Conservation (phyloP, 2,329 filamentous ascomycete genomes). For the Pezicula rhizophila region DNA sequence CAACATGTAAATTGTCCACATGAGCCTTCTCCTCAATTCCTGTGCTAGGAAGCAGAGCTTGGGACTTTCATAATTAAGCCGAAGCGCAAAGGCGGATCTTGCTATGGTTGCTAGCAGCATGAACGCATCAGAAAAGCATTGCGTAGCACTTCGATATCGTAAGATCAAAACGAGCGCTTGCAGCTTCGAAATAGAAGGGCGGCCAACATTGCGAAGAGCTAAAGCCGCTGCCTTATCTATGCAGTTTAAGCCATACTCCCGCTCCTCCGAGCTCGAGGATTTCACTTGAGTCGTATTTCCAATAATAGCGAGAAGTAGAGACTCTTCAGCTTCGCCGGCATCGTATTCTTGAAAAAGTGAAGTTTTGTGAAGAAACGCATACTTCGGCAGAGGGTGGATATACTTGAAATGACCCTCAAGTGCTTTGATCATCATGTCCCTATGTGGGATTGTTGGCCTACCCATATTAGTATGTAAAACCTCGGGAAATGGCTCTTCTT, state of each 20-base stretch:
- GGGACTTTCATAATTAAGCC: slow-evolving; percentile 1
- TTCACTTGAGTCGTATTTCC: neutral
- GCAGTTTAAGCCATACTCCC: neutral
- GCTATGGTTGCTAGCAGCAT: neutral
- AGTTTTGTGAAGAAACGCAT: neutral
- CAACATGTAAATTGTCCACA: slow-evolving; percentile 1
- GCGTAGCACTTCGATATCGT: neutral
- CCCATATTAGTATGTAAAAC: neutral
- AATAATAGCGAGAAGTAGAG: neutral
- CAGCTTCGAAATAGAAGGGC: neutral
- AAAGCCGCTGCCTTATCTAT: neutral
- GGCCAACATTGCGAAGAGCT: neutral
- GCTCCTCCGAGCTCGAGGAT: neutral
- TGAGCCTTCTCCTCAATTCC: neutral
- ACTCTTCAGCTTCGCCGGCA: neutral
- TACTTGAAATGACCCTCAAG: neutral
- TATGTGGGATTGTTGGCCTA: neutral
- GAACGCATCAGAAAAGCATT: neutral
- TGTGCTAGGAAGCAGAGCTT: neutral
- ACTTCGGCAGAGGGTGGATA: neutral
- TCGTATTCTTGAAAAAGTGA: neutral
- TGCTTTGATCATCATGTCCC: neutral
- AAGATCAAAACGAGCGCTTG: neutral
- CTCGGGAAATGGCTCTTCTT: neutral
- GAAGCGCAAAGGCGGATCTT: neutral